phyloP scores from a whole-genome alignment of 768 basidiomycete species.

The Lenzites betulinus region DNA sequence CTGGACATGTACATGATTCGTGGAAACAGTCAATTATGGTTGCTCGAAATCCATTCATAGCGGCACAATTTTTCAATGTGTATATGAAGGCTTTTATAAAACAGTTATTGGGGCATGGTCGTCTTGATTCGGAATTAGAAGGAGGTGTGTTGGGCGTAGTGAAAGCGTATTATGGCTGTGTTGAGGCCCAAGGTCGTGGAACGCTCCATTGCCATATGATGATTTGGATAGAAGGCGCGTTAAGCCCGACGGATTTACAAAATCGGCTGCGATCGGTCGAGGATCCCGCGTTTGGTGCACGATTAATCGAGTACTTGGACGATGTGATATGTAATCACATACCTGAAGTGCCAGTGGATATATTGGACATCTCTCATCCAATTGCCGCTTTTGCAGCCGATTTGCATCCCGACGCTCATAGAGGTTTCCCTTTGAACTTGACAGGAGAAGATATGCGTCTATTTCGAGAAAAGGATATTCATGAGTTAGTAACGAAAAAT shows the following conservation, averaged over 20 bases:
- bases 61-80: constrained; percentile 44
- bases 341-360: background rate
- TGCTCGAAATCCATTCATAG: constrained; percentile 42
- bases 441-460: background rate
- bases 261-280: constrained; percentile 1
- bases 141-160: constrained; percentile 38
- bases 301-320: background rate
- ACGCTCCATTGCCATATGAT: background rate
- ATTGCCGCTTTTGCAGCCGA: too few species aligned
- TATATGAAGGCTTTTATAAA: constrained; percentile 41
- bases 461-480: background rate
- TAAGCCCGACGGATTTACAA: background rate
- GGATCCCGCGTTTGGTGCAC: background rate
- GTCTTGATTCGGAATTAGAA: constrained; percentile 5
- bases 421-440: background rate
- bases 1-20: constrained; percentile 32
- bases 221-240: background rate
- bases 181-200: too few species aligned
- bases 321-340: background rate
- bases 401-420: background rate
- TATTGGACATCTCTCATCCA: too few species aligned
- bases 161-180: constrained; percentile 39
- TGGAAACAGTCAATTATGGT: constrained; percentile 37
- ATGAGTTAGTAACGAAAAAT: constrained; percentile 18
- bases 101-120: background rate